phyloP scores from a whole-genome alignment of 371 early-diverging fungal genomes.

The Actinomucor elegans region DNA sequence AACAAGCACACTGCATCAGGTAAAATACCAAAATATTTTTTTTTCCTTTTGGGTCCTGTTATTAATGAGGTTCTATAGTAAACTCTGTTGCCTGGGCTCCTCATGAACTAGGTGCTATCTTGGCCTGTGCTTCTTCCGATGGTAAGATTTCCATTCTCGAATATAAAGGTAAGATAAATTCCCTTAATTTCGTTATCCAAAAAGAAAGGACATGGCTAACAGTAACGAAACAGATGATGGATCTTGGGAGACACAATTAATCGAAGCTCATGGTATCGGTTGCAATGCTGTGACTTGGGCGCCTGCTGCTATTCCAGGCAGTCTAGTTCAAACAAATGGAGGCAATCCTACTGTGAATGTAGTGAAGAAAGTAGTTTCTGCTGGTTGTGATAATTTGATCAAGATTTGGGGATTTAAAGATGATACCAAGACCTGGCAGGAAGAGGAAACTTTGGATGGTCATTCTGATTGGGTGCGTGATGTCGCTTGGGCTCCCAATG shows the following conservation, averaged over 20 bases:
- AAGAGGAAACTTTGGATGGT: conserved; percentile 83
- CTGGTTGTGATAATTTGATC: conserved; percentile 94
- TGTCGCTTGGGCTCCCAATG: conserved; percentile 95
- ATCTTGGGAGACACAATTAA: conserved; percentile 71
- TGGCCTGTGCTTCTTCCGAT: conserved; percentile 96
- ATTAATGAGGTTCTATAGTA: conserved; percentile 50
- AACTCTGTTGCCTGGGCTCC: conserved; percentile 97
- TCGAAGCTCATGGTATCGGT: conserved; percentile 92
- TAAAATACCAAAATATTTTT: conserved; percentile 25
- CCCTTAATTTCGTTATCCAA: neutral
- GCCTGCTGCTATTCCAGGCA: conserved; percentile 84
- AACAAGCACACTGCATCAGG: conserved; percentile 86
- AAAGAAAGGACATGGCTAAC: neutral
- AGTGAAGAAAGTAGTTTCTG: conserved; percentile 86
- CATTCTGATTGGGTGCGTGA: conserved; percentile 99
- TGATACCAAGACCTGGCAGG: conserved; percentile 72
- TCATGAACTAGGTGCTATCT: conserved; percentile 92
- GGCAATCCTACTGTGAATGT: conserved; percentile 53
- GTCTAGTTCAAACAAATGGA: conserved; percentile 72
- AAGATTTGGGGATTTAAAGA: conserved; percentile 93
- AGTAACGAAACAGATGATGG: conserved; percentile 65
- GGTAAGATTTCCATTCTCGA: conserved; percentile 90
- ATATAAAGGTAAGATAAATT: conserved; percentile 70
- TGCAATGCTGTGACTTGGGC: conserved; percentile 96
- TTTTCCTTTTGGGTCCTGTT: neutral